A percentile compares a stretch with the other conserved stretches of the same genome.
Conservation (phyloP, 768 basidiomycete genomes). For the Lentinula detonsa region DNA sequence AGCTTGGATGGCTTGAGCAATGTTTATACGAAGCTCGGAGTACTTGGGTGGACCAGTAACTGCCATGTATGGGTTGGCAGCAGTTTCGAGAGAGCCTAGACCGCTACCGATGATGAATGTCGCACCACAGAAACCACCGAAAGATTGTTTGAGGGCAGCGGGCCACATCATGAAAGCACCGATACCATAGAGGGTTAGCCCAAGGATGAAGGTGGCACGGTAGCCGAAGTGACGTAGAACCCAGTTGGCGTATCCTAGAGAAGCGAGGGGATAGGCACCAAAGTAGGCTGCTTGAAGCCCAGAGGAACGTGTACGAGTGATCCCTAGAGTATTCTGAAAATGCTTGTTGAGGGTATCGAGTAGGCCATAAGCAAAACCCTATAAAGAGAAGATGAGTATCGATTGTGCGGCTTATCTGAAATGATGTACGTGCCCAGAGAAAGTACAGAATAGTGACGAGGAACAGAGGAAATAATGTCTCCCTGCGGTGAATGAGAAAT, state of each 20-base stretch:
- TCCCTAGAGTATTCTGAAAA: constrained; percentile 25
- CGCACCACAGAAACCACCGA: constrained; percentile 29
- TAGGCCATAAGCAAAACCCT: constrained; percentile 28
- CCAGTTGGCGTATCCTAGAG: constrained; percentile 27
- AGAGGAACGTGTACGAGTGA: constrained; percentile 27
- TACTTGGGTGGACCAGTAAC: constrained; percentile 28
- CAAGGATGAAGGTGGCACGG: constrained; percentile 26
- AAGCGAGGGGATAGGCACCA: constrained; percentile 27
- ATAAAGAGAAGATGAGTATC: neutral
- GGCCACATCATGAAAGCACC: constrained; percentile 31
- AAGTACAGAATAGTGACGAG: constrained; percentile 30
- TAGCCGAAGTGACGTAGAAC: constrained; percentile 26
- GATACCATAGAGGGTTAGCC: constrained; percentile 23
- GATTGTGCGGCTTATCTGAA: neutral
- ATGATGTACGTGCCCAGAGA: constrained; percentile 21
- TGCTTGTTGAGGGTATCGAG: constrained; percentile 29
- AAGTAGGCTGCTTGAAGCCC: constrained; percentile 30
- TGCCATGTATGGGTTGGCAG: constrained; percentile 30
- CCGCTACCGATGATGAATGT: constrained; percentile 30
- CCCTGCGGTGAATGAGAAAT: constrained; percentile 2
- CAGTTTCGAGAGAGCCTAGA: constrained; percentile 25
- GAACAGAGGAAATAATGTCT: constrained; percentile 26
- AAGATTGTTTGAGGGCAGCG: constrained; percentile 24
- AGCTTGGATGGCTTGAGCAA: constrained; percentile 28
- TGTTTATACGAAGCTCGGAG: constrained; percentile 26